Percentiles rank a stretch among this genome's conserved stretches.
phyloP scores from a whole-genome alignment of 139 green algal genomes.

The Coelastrella sp. region DNA sequence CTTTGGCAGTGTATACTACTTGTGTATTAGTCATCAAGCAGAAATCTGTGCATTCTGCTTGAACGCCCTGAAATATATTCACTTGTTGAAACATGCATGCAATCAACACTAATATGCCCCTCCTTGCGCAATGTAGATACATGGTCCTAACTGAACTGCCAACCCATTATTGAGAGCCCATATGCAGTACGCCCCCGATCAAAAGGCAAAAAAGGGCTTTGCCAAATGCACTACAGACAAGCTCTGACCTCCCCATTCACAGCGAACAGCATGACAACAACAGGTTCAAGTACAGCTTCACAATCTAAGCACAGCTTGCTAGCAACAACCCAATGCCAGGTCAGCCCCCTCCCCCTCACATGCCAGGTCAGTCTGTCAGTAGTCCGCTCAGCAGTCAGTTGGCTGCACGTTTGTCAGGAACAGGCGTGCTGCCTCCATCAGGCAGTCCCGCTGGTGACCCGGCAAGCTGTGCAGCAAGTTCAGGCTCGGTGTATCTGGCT shows the following conservation, averaged over 20 bases:
- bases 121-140: no score
- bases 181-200: not conserved
- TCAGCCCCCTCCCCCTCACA: no score
- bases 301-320: not conserved
- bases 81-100: no score
- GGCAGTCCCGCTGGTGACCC: slow-evolving; percentile 26
- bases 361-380: not conserved
- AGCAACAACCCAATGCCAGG: no score
- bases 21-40: no score
- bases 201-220: not conserved
- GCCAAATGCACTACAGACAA: not conserved
- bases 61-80: no score
- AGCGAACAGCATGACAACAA: not conserved
- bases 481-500: slow-evolving; percentile 34
- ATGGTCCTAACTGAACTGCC: no score
- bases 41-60: no score
- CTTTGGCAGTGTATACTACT: no score
- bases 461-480: slow-evolving; percentile 26
- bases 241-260: not conserved
- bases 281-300: not conserved
- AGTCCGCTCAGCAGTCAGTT: not conserved
- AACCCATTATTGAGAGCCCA: not conserved
- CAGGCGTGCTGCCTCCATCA: slow-evolving; percentile 34
- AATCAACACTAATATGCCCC: no score
- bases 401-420: slow-evolving; percentile 16